Percentiles rank a stretch among this genome's conserved stretches.
Conservation (phyloP, 2,329 filamentous ascomycete genomes). For the Sclerotinia spermophila region DNA sequence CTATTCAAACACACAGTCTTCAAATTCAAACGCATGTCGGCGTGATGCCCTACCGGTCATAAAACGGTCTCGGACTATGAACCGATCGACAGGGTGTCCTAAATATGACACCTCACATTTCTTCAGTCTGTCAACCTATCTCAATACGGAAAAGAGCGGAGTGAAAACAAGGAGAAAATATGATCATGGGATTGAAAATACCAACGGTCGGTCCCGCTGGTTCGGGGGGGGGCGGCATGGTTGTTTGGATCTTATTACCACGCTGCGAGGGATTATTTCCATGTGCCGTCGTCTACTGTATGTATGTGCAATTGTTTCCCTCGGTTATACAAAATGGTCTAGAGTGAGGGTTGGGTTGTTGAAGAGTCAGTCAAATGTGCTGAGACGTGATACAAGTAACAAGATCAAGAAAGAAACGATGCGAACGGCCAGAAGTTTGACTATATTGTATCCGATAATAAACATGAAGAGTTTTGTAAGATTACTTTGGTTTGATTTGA, state of each 20-base stretch:
- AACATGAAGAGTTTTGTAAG: background rate
- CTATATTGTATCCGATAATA: too few species aligned
- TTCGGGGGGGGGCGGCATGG: background rate
- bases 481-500: background rate
- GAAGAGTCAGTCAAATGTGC: too few species aligned
- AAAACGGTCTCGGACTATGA: constrained; percentile 5
- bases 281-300: background rate
- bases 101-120: constrained; percentile 9
- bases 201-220: background rate
- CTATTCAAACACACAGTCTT: background rate
- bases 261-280: background rate
- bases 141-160: background rate
- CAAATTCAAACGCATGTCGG: background rate
- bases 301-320: constrained; percentile 1
- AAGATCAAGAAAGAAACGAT: background rate
- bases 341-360: background rate
- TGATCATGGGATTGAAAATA: constrained; percentile 1
- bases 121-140: background rate
- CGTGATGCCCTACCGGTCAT: background rate
- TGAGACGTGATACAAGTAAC: background rate
- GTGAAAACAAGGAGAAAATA: background rate
- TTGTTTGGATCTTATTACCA: background rate
- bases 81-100: background rate
- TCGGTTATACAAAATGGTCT: constrained; percentile 4
- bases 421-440: background rate